phyloP scores from a whole-genome alignment of 1,139 yeast species.

The Yamadazyma dushanensis region DNA sequence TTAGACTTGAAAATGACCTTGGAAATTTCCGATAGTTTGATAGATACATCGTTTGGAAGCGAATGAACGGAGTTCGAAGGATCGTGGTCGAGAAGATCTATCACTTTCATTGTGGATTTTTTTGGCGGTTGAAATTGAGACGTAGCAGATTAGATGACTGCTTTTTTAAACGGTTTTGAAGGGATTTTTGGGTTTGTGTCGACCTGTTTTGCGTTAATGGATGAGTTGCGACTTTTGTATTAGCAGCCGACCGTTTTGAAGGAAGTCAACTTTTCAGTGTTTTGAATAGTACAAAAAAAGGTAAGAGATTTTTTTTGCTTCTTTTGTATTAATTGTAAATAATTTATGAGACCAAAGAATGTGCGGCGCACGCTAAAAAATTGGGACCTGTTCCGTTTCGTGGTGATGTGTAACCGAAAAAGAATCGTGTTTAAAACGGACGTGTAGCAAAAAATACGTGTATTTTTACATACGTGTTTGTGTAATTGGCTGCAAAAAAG shows the following conservation, averaged over 20 bases:
- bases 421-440: background rate
- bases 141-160: background rate
- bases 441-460: background rate
- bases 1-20: constrained; percentile 47
- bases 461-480: background rate
- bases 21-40: constrained; percentile 39
- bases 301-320: constrained; percentile 7
- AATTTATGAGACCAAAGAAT: constrained; percentile 3
- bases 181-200: background rate
- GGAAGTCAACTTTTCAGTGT: background rate
- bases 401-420: too few relatives aligned
- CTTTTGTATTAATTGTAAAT: constrained; percentile 12
- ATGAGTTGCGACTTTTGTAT: constrained; percentile 1
- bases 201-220: background rate
- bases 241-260: background rate
- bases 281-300: constrained; percentile 3
- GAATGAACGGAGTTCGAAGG: constrained; percentile 15
- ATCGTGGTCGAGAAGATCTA: constrained; percentile 25
- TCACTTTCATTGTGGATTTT: constrained; percentile 27
- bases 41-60: constrained; percentile 29
- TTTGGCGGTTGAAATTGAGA: background rate
- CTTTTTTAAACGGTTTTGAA: background rate
- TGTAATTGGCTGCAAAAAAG: too few relatives aligned
- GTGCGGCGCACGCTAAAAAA: too few relatives aligned
- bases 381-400: too few relatives aligned